Evolutionary conservation across 805 yeast genomes (phyloP), one percentile per base, ranked within the genome.

Genomic region (Sungouiella thailandica): DNA sequence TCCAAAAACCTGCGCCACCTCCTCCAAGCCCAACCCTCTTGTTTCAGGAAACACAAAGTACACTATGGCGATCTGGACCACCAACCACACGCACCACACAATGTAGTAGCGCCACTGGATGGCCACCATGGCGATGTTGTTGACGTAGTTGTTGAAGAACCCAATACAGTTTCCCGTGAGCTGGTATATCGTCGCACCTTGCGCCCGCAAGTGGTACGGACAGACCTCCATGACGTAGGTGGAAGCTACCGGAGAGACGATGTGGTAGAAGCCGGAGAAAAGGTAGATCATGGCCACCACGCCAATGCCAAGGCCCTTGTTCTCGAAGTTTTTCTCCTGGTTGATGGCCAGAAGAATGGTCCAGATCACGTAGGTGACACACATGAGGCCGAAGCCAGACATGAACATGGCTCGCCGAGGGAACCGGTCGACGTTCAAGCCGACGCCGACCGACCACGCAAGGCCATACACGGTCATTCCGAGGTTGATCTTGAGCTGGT

Each of bases 391-490:
- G 17, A 6, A 14, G 6, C 16, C 17, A 7, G 7, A 7, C 28
- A 25, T 14, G 28, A n/a, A 25, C 28, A 14, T 13, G 6, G 7
- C 6, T 23, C 28, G 5, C 17, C 17, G 5, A 7, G 28, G 17
- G 11, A 7, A 25, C 14, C 17, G 5, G 16, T 7, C 28, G 8
- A n/a, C 28, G 17, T 7, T 14, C 5, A 13, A 13, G 6, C 17
- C 17, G 8, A n/a, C 14, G 8, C 15, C 12, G 10, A n/a, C 10
- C 9, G 17, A 7, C 17, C 17, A 14, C 17, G 14, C 16, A 6
- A 23, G 13, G n/a, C 25, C 71, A 52, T 61, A 72, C 37, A 69
- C 53, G 66, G 63, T 67, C 41, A 73, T 12, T 20, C 37, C 33
- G 10, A 24, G 16, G 22, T 34, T 34, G 28, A 34, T 34, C 12